Evolutionary conservation across 2,329 filamentous ascomycete genomes (phyloP).

Genomic region (Venturia oleaginea): DNA sequence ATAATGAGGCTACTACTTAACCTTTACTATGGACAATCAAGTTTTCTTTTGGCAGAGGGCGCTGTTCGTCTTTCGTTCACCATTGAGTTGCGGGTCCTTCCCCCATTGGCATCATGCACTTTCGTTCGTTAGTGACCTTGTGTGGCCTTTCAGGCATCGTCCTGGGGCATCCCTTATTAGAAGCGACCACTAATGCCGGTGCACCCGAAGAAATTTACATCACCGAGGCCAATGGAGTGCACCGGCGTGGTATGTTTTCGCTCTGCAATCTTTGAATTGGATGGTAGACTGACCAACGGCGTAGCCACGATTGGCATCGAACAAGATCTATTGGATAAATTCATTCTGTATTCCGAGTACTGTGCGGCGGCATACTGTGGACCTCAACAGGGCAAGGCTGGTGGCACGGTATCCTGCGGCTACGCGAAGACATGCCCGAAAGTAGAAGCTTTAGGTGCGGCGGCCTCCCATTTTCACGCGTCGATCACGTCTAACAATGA

Average conservation of each 20-base stretch:
- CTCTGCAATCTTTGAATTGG: not conserved
- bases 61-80: not conserved
- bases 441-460: not conserved
- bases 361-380: constrained; percentile 8
- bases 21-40: not conserved
- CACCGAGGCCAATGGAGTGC: not conserved
- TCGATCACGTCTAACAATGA: not conserved
- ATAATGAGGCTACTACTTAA: not conserved
- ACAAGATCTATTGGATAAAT: not conserved
- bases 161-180: not conserved
- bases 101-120: not conserved
- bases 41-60: not conserved
- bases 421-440: not conserved
- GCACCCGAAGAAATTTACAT: not conserved
- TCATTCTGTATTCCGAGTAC: not conserved
- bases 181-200: not conserved
- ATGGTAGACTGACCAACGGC: not conserved
- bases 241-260: not conserved
- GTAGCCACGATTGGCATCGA: not conserved
- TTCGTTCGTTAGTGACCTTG: not conserved
- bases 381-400: constrained; percentile 1
- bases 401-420: not conserved
- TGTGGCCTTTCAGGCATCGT: not conserved
- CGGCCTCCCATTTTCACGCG: not conserved
- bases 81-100: not conserved